Base-by-base conservation (phyloP, 148 eudicot genomes). In the Camellia sinensis region DNA sequence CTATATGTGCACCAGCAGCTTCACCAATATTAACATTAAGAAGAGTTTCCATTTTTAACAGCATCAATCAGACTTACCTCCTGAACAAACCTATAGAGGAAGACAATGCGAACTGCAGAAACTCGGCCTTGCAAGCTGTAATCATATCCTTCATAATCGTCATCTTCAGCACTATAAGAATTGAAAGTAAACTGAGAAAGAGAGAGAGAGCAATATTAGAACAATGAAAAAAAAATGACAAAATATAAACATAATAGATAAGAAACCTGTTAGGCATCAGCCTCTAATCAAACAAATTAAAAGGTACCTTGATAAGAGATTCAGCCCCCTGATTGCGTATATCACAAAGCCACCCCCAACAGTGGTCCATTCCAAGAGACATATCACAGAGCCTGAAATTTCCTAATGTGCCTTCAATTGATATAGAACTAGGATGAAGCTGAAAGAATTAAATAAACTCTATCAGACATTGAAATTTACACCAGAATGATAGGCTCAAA, bases 291-390 rank as follows among this genome's bases (percentile, higher is more conserved):
- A 73, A 72, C 18, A 76, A 70, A 65, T 62, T 17, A 63, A 17
- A 37, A 37, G 13, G 54, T 83, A 93, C 99, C 96, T 95, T 91
- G 75, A 95, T 90, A 73, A 95, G 93, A 64, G 97, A 93, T 85
- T 92, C 95, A 80, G 87, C 90, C 78, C 94, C 97, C 73, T 91
- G 98, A 82, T 96, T 87, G 44, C 94, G 93, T 75, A 92, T 87
- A 81, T 96, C 98, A 91, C 98, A 96, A 67, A 93, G 90, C 99
- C 99, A 93, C 62, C 92, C 89, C 99, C 99, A 96, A 80, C 90
- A 86, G 82, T 89, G 90, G 73, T 93, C 91, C 60, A 82, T 82
- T 67, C 94, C 97, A 73, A 93, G 92, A 50, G 97, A 88, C 86
- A 90, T 89, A 83, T 96, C 99, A 82, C 97, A 91, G 56, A 96